These are phyloP conservation scores for Termitomyces sp. DNA, from an alignment of 768 basidiomycete species.

Conservation along the genomic window DNA sequence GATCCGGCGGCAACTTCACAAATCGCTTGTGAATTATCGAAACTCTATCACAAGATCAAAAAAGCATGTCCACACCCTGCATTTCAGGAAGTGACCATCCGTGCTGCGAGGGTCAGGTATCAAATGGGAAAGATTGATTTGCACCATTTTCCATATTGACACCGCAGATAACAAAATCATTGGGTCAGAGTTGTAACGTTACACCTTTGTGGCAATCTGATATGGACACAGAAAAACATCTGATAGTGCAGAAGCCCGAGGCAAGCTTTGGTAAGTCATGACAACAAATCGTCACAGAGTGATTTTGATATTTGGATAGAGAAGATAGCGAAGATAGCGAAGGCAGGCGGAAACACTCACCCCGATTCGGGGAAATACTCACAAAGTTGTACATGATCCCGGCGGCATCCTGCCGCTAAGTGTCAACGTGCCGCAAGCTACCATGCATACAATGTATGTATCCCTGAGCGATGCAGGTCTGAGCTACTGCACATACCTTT, in stretches of 20 bases:
- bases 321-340: too few species aligned
- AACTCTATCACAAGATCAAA: background rate
- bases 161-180: background rate
- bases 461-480: background rate
- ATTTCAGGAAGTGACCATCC: background rate
- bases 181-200: background rate
- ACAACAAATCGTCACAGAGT: background rate
- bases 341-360: too few species aligned
- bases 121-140: background rate
- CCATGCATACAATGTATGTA: background rate
- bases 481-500: background rate
- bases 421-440: background rate
- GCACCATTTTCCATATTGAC: background rate
- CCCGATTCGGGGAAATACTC: background rate
- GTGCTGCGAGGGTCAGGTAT: background rate
- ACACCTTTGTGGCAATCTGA: background rate
- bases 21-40: background rate
- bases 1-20: constrained; percentile 12
- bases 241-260: background rate
- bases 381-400: background rate
- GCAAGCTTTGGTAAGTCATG: background rate
- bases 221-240: background rate
- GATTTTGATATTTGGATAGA: background rate
- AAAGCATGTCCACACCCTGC: background rate
- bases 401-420: background rate